Evolutionary conservation across 306 rosid genomes (phyloP), one percentile per base, ranked within the genome.

Genomic region (Cicer cuneatum): DNA sequence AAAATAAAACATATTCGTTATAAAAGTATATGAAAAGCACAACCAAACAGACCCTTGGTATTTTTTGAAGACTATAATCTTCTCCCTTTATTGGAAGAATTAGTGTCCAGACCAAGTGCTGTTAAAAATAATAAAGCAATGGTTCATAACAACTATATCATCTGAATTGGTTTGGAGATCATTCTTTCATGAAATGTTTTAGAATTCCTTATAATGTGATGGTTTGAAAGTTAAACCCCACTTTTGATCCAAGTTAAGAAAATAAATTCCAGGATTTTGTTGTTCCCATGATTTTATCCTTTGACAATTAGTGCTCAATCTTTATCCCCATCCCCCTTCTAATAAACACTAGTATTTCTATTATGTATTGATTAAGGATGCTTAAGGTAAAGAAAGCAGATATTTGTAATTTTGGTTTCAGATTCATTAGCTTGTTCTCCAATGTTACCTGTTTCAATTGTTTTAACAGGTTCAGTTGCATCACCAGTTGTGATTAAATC

Each of bases 171-270:
- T 37, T 56, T 6, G 53, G 41, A 16, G 6, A n/a, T 13, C 42
- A 18, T 14, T 57, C 42, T 33, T 53, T 71, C 53, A 39, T 9
- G 33, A 46, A 72, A 72, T 72, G 54, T 8, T 48, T 7, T 56
- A 41, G 77, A 47, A 59, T 33, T 45, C 39, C 67, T 58, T 5
- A 42, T 15, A 24, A 24, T 57, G 7, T 42, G 66, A 56, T 41
- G 10, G 10, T 37, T 6, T 15, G 49, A 45, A 16, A 51, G 35
- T 38, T 52, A 2, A 41, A 11, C 62, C 11, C 46, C 8, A 13
- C 56, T 21, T 72, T 43, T 57, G 54, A 8, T 56, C 57, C 53
- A 42, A 57, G 77, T 72, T 15, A 42, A 7, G 54, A 38, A 56
- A 56, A 18, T 53, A 42, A 42, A 43, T 60, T 5, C 15, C 5